Percentiles rank a stretch among this genome's conserved stretches.
phyloP scores from a whole-genome alignment of 2,329 filamentous ascomycete genomes.

The Cladophialophora exuberans region DNA sequence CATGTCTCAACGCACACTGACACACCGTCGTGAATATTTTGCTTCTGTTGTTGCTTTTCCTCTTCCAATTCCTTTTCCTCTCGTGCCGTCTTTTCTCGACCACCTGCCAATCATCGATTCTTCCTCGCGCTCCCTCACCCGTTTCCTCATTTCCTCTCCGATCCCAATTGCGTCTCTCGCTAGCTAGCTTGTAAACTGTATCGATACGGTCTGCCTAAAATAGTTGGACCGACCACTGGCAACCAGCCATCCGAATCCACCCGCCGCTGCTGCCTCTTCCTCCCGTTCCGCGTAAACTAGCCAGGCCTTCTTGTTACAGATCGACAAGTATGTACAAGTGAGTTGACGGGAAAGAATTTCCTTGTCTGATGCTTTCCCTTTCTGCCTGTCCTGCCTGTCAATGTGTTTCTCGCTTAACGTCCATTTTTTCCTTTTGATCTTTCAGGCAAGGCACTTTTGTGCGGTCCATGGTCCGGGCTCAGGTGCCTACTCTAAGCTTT shows the following conservation, averaged over 20 bases:
- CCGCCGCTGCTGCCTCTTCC: not conserved
- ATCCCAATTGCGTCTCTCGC: no score
- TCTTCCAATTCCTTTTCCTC: no score
- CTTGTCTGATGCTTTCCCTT: not conserved
- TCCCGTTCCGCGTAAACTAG: not conserved
- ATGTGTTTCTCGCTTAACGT: not conserved
- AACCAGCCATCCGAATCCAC: not conserved
- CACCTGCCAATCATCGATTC: no score
- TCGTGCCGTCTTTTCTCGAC: no score
- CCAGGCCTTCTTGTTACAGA: not conserved
- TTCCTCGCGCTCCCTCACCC: no score
- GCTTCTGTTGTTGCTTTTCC: no score
- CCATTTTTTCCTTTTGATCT: not conserved
- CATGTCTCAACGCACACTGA: not conserved
- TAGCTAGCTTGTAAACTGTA: not conserved
- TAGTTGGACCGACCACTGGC: no score
- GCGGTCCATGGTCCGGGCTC: conserved; percentile 1
- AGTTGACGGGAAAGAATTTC: not conserved
- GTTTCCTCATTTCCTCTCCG: no score
- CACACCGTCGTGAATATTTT: conserved; percentile 4
- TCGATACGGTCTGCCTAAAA: no score
- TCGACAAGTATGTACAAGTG: not conserved
- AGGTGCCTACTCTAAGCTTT: not conserved
- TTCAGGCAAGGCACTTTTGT: conserved; percentile 5
- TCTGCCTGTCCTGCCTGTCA: no score